These are phyloP conservation scores for Saturnispora galanensis DNA, from an alignment of 805 yeast species.

Conservation along the genomic window DNA sequence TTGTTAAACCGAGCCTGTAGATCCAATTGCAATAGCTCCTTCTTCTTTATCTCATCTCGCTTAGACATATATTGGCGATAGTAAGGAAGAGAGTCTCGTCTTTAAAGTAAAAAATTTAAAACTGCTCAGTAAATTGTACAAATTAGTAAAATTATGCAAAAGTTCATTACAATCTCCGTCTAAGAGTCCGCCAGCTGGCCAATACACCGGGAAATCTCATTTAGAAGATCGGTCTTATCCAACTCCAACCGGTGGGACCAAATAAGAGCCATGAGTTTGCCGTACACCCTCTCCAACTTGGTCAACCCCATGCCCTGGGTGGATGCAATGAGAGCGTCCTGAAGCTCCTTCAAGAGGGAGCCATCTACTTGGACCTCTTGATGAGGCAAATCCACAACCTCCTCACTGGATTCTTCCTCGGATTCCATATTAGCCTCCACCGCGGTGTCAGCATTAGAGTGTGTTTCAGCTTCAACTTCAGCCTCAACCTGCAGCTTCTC, in stretches of 20 bases:
- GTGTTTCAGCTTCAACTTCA: background rate
- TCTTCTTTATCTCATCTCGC: conserved; percentile 35
- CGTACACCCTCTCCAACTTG: conserved; percentile 1
- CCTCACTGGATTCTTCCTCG: conserved; percentile 10
- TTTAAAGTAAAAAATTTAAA: background rate
- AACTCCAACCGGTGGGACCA: too few species aligned
- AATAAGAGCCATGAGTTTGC: too few species aligned
- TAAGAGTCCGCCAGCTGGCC: too few species aligned
- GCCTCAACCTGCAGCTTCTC: background rate
- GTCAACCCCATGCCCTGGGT: too few species aligned
- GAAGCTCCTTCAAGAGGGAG: too few species aligned
- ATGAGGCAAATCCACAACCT: background rate
- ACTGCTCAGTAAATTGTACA: too few species aligned
- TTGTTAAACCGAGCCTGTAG: conserved; percentile 35
- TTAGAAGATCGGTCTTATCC: background rate
- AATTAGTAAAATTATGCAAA: too few species aligned
- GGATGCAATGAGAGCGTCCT: too few species aligned
- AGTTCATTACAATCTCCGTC: too few species aligned
- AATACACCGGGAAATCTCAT: too few species aligned
- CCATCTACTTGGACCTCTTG: too few species aligned
- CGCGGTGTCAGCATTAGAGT: too few species aligned
- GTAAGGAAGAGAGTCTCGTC: background rate
- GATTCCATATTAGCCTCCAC: background rate
- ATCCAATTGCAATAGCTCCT: conserved; percentile 37
- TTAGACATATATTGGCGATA: conserved; percentile 15